Conservation (phyloP, 2,329 filamentous ascomycete species). For the Fusarium luffae region DNA sequence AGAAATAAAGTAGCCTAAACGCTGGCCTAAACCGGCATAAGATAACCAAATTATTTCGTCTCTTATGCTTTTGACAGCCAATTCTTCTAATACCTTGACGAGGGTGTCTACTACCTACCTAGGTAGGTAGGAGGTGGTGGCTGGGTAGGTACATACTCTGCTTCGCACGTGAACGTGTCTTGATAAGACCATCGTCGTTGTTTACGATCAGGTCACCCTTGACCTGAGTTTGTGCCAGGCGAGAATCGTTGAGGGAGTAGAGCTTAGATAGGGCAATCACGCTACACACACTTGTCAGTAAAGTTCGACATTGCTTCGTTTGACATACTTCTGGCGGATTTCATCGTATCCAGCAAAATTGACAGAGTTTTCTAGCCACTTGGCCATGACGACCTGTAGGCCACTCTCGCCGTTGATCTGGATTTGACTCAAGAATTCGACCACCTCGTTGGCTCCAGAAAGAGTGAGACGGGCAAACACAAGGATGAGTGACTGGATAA, state of each 20-base stretch:
- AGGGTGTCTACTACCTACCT: too few relatives aligned
- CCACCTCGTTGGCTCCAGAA: slow-evolving; percentile 85
- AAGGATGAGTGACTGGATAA: slow-evolving; percentile 95
- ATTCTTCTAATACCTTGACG: too few relatives aligned
- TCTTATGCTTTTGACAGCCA: too few relatives aligned
- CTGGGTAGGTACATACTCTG: slow-evolving; percentile 66
- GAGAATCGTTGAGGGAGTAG: slow-evolving; percentile 85
- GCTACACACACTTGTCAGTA: slow-evolving; percentile 59
- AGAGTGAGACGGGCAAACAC: slow-evolving; percentile 94
- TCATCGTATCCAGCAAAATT: slow-evolving; percentile 99
- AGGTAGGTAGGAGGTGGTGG: too few relatives aligned
- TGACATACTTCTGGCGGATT: slow-evolving; percentile 88
- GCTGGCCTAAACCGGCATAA: too few relatives aligned
- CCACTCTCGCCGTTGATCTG: slow-evolving; percentile 83
- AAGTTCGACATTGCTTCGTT: neutral
- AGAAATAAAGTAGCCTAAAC: too few relatives aligned
- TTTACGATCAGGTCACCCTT: slow-evolving; percentile 91
- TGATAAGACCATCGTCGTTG: slow-evolving; percentile 80
- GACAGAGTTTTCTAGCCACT: slow-evolving; percentile 97
- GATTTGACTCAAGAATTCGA: slow-evolving; percentile 89
- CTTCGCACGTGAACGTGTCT: slow-evolving; percentile 91
- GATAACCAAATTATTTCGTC: too few relatives aligned
- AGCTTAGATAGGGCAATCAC: slow-evolving; percentile 93
- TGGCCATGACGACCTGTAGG: slow-evolving; percentile 87
- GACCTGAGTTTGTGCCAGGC: slow-evolving; percentile 81